A percentile compares a stretch with the other conserved stretches of the same genome.
phyloP scores from a whole-genome alignment of 1,284 basidiomycete species.

The Exobasidium cylindrosporum region DNA sequence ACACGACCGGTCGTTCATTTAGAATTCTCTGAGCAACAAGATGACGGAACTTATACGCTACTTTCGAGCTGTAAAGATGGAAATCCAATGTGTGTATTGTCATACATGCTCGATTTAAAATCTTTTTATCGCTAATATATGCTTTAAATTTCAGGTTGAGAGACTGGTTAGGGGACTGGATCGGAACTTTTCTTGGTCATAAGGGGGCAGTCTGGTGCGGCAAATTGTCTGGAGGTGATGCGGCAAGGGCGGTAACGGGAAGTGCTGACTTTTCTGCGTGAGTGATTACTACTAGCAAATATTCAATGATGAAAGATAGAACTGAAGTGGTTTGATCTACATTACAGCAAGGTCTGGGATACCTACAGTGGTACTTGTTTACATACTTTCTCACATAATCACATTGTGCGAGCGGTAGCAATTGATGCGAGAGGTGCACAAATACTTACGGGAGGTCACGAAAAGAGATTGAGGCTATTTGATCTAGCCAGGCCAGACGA shows the following conservation, averaged over 20 bases:
- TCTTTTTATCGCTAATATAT: too few relatives aligned
- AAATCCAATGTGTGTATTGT: constrained; percentile 41
- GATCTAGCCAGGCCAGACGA: constrained; percentile 73
- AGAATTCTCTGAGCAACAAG: constrained; percentile 74
- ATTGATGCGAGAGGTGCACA: constrained; percentile 68
- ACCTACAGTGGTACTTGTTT: constrained; percentile 80
- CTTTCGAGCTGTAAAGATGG: constrained; percentile 54
- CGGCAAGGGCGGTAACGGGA: constrained; percentile 77
- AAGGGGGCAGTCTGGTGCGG: constrained; percentile 98
- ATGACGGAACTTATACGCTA: constrained; percentile 59
- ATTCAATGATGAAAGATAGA: too few relatives aligned
- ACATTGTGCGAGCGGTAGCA: constrained; percentile 94
- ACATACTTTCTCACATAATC: constrained; percentile 93
- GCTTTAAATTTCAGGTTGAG: constrained; percentile 16
- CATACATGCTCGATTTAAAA: too few relatives aligned
- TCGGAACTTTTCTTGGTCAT: constrained; percentile 94
- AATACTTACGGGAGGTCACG: constrained; percentile 88
- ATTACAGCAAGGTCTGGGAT: constrained; percentile 96
- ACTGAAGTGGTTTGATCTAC: not conserved
- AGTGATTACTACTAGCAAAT: constrained; percentile 53
- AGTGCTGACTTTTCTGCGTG: constrained; percentile 97
- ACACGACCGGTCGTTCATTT: constrained; percentile 85
- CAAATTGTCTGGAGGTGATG: constrained; percentile 72
- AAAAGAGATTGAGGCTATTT: constrained; percentile 95
- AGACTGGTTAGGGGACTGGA: constrained; percentile 80